phyloP scores from a whole-genome alignment of 1,284 basidiomycete species.

The Fomitiporia mediterranea region DNA sequence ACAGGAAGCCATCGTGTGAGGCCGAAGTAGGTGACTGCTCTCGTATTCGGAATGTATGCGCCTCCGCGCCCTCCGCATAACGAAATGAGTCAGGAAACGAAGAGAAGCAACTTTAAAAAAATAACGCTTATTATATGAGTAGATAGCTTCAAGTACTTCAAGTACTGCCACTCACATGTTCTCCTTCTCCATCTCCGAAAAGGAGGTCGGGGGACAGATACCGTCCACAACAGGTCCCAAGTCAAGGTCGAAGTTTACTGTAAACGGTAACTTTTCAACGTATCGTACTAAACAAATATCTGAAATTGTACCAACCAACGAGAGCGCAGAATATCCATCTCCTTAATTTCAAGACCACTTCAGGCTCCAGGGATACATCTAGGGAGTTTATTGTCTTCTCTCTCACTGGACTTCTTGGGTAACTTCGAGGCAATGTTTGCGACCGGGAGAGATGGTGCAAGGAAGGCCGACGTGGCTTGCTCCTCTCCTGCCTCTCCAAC shows the following conservation, averaged over 20 bases:
- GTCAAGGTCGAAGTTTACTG: conserved; percentile 87
- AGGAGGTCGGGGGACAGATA: conserved; percentile 57
- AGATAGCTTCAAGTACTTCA: background rate
- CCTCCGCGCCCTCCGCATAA: conserved; percentile 70
- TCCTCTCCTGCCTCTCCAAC: conserved; percentile 18
- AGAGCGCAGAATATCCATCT: conserved; percentile 80
- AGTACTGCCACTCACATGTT: conserved; percentile 66
- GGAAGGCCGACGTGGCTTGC: conserved; percentile 22
- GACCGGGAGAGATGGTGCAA: conserved; percentile 32
- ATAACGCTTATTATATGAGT: too few species aligned
- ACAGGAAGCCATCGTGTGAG: conserved; percentile 66
- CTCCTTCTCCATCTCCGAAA: conserved; percentile 65
- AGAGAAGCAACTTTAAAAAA: conserved; percentile 80
- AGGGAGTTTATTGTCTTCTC: conserved; percentile 19
- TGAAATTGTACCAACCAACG: conserved; percentile 46
- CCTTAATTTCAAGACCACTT: conserved; percentile 48
- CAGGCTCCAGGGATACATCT: conserved; percentile 36
- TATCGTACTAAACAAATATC: background rate
- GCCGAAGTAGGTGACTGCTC: conserved; percentile 30
- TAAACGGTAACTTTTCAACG: conserved; percentile 22
- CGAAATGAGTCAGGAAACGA: conserved; percentile 89
- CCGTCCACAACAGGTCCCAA: conserved; percentile 79
- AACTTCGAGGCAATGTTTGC: conserved; percentile 34
- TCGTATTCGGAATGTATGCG: conserved; percentile 71
- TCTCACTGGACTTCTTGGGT: conserved; percentile 13